phyloP scores from a whole-genome alignment of 108 stramenopile species.

The Nannochloropsis oceanica region DNA sequence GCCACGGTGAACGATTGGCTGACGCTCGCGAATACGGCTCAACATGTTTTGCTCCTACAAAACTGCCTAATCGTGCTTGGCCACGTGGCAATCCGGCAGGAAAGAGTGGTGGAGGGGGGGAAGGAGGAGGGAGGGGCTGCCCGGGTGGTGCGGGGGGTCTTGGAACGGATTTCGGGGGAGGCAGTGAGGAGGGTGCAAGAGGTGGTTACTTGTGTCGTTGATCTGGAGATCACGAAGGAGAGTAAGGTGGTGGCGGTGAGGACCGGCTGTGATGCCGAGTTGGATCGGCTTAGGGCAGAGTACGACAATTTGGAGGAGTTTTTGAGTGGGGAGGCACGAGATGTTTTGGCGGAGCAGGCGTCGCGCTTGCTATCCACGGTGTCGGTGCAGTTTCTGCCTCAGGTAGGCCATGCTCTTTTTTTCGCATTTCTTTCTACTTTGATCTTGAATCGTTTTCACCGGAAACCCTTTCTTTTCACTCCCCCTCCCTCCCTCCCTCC shows the following conservation, averaged over 20 bases:
- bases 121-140: background rate
- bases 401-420: background rate
- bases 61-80: constrained; percentile 20
- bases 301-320: constrained; percentile 43
- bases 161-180: background rate
- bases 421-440: background rate
- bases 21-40: constrained; percentile 47
- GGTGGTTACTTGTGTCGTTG: background rate
- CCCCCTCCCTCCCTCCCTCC: background rate
- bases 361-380: background rate
- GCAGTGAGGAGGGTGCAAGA: background rate
- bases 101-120: background rate
- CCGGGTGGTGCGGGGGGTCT: background rate
- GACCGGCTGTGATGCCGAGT: constrained; percentile 46
- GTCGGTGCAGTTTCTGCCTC: background rate
- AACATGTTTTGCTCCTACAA: constrained; percentile 42
- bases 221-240: background rate
- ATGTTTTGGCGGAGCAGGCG: background rate
- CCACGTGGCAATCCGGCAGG: background rate
- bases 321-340: constrained; percentile 33
- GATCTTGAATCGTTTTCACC: background rate
- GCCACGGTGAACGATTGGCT: constrained; percentile 49
- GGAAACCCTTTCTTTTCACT: background rate
- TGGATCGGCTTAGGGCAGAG: constrained; percentile 57
- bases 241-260: background rate